phyloP scores from a whole-genome alignment of 345 rosid genomes.

The Rhodomyrtus tomentosa region DNA sequence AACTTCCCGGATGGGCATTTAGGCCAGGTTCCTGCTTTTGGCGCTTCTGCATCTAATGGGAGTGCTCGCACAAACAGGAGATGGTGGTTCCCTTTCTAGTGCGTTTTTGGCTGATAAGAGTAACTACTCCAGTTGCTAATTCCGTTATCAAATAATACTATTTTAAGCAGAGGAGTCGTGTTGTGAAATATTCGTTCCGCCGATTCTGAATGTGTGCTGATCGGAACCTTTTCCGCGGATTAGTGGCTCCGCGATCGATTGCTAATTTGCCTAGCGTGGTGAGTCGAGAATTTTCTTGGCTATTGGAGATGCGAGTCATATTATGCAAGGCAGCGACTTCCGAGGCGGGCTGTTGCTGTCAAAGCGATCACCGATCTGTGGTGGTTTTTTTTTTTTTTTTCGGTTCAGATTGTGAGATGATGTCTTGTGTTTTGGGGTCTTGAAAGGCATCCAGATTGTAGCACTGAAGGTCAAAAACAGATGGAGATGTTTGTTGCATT shows the following conservation, averaged over 20 bases:
- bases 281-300: neutral
- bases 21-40: neutral
- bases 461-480: neutral
- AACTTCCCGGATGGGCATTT: neutral
- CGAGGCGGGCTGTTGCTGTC: neutral
- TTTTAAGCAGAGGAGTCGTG: neutral
- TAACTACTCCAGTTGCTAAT: neutral
- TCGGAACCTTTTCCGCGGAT: neutral
- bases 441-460: neutral
- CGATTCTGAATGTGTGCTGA: neutral
- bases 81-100: slow-evolving; percentile 70
- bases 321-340: neutral
- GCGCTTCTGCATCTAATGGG: slow-evolving; percentile 10
- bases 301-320: neutral
- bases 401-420: neutral
- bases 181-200: neutral
- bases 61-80: slow-evolving; percentile 59
- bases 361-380: neutral
- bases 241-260: neutral
- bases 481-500: neutral
- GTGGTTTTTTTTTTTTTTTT: neutral
- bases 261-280: neutral
- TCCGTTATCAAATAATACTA: neutral
- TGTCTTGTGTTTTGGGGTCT: neutral
- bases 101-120: neutral